A percentile compares a stretch with the other conserved stretches of the same genome.
Conservation (phyloP, 1,139 yeast species). For the Kazachstania sp. region DNA sequence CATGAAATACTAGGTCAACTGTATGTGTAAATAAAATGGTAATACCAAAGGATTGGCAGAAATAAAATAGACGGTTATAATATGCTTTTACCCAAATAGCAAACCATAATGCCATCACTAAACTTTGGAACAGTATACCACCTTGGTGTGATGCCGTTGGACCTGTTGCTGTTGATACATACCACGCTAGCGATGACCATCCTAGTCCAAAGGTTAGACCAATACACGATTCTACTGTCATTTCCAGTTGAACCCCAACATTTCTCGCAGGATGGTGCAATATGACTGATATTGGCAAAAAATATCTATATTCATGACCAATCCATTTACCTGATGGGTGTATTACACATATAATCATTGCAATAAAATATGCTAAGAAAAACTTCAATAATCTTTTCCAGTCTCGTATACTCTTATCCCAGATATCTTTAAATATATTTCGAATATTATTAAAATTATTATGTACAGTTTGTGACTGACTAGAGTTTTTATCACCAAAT, state of each 20-base stretch:
- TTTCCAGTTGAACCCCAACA: constrained; percentile 42
- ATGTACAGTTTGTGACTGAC: neutral
- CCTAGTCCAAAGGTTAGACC: constrained; percentile 44
- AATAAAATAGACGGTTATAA: constrained; percentile 35
- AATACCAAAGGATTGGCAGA: constrained; percentile 33
- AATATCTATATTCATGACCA: constrained; percentile 33
- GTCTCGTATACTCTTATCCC: neutral
- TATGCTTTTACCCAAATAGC: constrained; percentile 38
- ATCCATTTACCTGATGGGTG: constrained; percentile 36
- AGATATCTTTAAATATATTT: neutral
- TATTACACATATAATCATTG: constrained; percentile 36
- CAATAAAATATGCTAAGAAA: constrained; percentile 35
- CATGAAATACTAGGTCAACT: constrained; percentile 20
- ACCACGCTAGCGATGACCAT: constrained; percentile 39
- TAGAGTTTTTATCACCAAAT: neutral
- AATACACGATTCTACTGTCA: constrained; percentile 34
- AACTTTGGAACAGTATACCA: constrained; percentile 39
- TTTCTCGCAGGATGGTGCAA: constrained; percentile 42
- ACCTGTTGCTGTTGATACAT: constrained; percentile 34
- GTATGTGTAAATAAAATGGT: constrained; percentile 33
- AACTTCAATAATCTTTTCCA: constrained; percentile 31
- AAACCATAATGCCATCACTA: constrained; percentile 33
- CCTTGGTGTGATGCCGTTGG: constrained; percentile 39
- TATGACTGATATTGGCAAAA: constrained; percentile 37
- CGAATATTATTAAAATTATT: neutral